Conservation (phyloP, 192 early-diverging fungal species). For the Podila epicladia region DNA sequence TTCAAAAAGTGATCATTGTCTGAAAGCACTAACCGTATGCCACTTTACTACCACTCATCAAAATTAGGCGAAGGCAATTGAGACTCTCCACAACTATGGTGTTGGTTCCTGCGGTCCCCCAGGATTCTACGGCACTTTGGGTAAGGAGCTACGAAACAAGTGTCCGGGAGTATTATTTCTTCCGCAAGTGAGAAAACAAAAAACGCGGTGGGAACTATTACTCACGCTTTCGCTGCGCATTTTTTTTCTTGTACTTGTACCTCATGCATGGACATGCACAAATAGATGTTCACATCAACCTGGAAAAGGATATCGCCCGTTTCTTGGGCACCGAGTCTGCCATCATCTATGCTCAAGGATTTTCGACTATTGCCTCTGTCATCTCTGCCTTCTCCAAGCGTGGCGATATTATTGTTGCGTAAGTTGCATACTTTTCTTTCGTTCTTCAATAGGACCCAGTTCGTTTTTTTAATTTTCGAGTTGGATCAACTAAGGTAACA, state of each 20-base stretch:
- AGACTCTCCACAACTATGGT: conserved; percentile 90
- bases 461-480: conserved; percentile 6
- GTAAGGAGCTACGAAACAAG: conserved; percentile 8
- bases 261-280: not conserved
- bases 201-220: not conserved
- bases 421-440: conserved; percentile 14
- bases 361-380: conserved; percentile 90
- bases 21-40: not conserved
- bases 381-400: conserved; percentile 97
- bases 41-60: not conserved
- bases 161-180: too few species aligned
- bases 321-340: conserved; percentile 87
- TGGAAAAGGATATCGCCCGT: conserved; percentile 86
- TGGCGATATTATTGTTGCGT: conserved; percentile 93
- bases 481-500: too few species aligned
- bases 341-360: conserved; percentile 96
- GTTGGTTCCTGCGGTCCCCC: conserved; percentile 96
- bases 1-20: conserved; percentile 1
- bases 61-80: conserved; percentile 77
- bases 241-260: not conserved
- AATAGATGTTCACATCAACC: conserved; percentile 92
- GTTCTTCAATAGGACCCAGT: not conserved
- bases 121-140: conserved; percentile 91
- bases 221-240: not conserved
- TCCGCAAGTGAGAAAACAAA: too few species aligned